phyloP scores from a whole-genome alignment of 345 rosid species.

The Gossypium longicalyx region DNA sequence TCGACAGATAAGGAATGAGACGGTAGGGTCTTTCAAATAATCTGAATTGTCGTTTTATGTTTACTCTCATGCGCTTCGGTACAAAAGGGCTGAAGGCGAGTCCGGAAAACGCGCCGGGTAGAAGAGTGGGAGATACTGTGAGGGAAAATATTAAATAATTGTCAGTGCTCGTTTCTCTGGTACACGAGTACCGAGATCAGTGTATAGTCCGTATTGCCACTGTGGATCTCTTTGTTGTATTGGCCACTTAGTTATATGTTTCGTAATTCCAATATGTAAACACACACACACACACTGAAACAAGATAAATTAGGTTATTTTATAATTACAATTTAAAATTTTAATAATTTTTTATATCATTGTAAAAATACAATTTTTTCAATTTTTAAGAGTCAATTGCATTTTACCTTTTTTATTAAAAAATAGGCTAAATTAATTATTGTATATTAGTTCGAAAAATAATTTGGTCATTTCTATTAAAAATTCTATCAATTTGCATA shows the following conservation, averaged over 20 bases:
- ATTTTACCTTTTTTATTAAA: too few species aligned
- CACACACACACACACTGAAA: too few species aligned
- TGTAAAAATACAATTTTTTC: too few species aligned
- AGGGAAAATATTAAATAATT: constrained; percentile 5
- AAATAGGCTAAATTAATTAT: fast-evolving
- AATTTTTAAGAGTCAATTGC: too few species aligned
- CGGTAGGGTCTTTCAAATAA: background rate
- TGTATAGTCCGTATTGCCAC: constrained; percentile 23
- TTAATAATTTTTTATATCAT: too few species aligned
- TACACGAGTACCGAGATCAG: constrained; percentile 23
- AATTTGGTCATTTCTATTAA: too few species aligned
- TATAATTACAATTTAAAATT: too few species aligned
- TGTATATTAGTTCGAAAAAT: too few species aligned
- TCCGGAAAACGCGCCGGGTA: background rate
- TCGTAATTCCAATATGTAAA: too few species aligned
- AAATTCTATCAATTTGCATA: too few species aligned
- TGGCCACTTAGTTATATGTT: too few species aligned
- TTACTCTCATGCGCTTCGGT: background rate
- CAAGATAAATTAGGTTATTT: too few species aligned
- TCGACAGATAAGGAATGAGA: background rate
- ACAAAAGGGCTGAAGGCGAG: background rate
- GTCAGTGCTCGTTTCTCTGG: constrained; percentile 18
- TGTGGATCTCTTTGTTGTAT: background rate
- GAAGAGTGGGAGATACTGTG: background rate
- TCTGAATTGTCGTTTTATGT: constrained; percentile 4